phyloP scores from a whole-genome alignment of 345 rosid species.

The Lumnitzera racemosa region DNA sequence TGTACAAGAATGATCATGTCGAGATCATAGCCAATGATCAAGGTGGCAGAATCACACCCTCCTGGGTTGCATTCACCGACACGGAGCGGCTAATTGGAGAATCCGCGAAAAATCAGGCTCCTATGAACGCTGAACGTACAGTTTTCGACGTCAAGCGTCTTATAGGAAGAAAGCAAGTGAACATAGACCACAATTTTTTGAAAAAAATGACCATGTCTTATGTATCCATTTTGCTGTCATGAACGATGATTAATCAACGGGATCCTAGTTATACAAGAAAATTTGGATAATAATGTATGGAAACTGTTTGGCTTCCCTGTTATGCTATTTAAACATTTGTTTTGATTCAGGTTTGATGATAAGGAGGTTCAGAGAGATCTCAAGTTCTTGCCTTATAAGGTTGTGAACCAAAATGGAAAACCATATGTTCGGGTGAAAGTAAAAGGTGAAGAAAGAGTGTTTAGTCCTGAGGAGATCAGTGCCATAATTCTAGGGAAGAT shows the following conservation, averaged over 20 bases:
- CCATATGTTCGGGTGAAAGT: neutral
- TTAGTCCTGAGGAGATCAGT: constrained; percentile 4
- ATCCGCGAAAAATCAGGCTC: constrained; percentile 1
- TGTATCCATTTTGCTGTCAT: no score
- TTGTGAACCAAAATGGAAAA: neutral
- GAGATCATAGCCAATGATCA: constrained; percentile 6
- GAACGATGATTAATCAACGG: no score
- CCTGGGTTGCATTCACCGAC: constrained; percentile 4
- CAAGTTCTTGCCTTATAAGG: neutral
- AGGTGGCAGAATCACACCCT: constrained; percentile 1
- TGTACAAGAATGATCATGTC: constrained; percentile 1
- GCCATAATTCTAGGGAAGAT: constrained; percentile 4
- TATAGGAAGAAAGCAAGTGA: neutral
- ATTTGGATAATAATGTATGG: neutral
- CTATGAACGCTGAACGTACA: neutral
- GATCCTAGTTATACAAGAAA: no score
- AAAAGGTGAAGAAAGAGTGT: neutral
- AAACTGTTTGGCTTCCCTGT: no score
- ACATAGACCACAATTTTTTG: neutral
- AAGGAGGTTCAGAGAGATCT: neutral
- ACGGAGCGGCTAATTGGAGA: constrained; percentile 1
- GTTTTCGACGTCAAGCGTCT: constrained; percentile 5
- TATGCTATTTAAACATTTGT: neutral
- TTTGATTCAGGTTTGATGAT: neutral
- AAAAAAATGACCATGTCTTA: no score